phyloP scores from a whole-genome alignment of 2,329 filamentous ascomycete species.

The Sclerotinia spermophila region DNA sequence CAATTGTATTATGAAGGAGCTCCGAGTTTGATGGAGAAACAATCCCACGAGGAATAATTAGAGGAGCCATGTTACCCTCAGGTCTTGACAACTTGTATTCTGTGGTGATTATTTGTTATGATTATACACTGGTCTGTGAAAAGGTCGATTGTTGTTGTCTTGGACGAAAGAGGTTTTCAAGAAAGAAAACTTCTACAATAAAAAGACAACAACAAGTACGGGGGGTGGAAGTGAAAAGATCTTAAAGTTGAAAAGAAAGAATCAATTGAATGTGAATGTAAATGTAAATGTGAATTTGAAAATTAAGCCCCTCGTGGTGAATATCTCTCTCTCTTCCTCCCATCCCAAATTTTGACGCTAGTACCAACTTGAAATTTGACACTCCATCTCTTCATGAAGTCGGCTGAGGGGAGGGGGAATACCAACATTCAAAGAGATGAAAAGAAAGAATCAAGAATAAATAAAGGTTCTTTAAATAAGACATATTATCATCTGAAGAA shows the following conservation, averaged over 20 bases:
- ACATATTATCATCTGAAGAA: slow-evolving; percentile 8
- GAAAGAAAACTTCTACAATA: background rate
- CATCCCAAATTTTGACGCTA: slow-evolving; percentile 5
- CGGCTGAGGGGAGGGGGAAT: slow-evolving; percentile 1
- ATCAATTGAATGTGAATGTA: background rate
- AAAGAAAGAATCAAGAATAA: background rate
- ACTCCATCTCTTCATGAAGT: slow-evolving; percentile 14
- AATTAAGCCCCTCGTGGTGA: background rate
- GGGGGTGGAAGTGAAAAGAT: background rate
- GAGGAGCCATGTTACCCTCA: background rate
- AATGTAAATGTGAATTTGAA: background rate
- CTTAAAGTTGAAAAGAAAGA: background rate
- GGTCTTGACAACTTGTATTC: background rate
- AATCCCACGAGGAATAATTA: slow-evolving; percentile 15
- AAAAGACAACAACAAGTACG: too few relatives aligned
- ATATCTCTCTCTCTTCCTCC: background rate
- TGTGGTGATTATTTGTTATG: background rate
- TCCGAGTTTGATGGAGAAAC: slow-evolving; percentile 25
- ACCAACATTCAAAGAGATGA: slow-evolving; percentile 3
- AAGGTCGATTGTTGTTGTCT: background rate
- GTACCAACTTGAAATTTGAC: slow-evolving; percentile 18
- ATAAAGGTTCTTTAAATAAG: background rate
- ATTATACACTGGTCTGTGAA: background rate
- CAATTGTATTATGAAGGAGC: slow-evolving; percentile 27
- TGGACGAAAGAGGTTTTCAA: background rate